Evolutionary conservation across 768 basidiomycete species (phyloP), one percentile per base, ranked within the genome.

Genomic region (Suillus lakei): DNA sequence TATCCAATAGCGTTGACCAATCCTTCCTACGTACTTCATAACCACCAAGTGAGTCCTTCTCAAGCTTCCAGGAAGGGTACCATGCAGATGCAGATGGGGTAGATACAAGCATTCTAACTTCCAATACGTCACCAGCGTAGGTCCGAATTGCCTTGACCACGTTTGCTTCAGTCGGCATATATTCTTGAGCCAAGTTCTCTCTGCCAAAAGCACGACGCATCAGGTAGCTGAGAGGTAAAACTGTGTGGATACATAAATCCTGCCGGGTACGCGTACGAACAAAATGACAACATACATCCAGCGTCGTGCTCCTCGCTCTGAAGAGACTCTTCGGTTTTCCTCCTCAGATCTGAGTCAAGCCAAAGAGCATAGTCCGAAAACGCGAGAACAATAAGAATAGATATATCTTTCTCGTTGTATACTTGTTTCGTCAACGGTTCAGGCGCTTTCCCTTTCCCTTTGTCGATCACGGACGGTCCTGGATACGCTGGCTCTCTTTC

Each of bases 351-450:
- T 0, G 83, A 75, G 69, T 91, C 85, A 4, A 75, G 71, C 91
- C 91, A 94, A 10, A 93, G 72, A 9, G 83, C 81, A 74, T 92
- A 86, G 70, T 92, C 86, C 5, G 91, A 91, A n/a, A 95, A 77
- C 0, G 91, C 83, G 4, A 93, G 83, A 2, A 71, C 77, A 26
- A 89, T 68, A 39, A 92, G 78, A 12, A 74, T 73, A 4, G 82
- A 82, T 55, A 84, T 81, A 67, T 89, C 88, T 50, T 82, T 80
- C 21, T 81, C 75, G 4, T 71, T 61, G 36, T 66, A 64, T 58
- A 67, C 69, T 13, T 68, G 63, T 66, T 74, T 76, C n/a, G 64
- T 51, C 26, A 53, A 43, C 12, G 10, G 23, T 41, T 76, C 67
- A 60, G 54, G 23, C 2, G 70, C 68, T 18, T 71, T 72, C 55